Conservation (phyloP, 352 stramenopile genomes). For the Phytophthora pistaciae region DNA sequence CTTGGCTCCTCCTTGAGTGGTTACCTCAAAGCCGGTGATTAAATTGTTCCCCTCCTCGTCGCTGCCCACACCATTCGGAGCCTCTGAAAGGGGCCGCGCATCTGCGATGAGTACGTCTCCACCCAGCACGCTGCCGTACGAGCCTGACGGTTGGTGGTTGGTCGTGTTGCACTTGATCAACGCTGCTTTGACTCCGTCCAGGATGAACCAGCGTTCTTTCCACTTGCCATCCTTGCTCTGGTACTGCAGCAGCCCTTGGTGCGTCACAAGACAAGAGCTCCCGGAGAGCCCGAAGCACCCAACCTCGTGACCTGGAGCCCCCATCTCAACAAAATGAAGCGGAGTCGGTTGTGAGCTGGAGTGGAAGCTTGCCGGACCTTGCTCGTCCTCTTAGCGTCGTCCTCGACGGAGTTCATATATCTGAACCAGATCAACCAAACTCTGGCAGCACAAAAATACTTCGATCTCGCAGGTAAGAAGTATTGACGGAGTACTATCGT, state of each 20-base stretch:
- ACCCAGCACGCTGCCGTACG: constrained; percentile 43
- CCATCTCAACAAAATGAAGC: constrained; percentile 19
- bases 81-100: constrained; percentile 30
- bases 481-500: constrained; percentile 6
- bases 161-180: constrained; percentile 59
- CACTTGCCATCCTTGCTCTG: constrained; percentile 49
- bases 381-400: constrained; percentile 26
- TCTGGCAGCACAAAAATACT: constrained; percentile 26
- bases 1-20: constrained; percentile 37
- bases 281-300: constrained; percentile 35
- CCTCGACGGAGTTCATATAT: constrained; percentile 21
- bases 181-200: constrained; percentile 50
- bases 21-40: constrained; percentile 40
- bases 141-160: constrained; percentile 39
- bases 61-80: constrained; percentile 4
- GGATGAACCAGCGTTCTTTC: constrained; percentile 80
- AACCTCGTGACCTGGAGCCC: constrained; percentile 13
- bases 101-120: constrained; percentile 45
- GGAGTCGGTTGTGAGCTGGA: constrained; percentile 8
- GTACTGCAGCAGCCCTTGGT: constrained; percentile 67
- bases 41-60: background rate
- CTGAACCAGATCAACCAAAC: constrained; percentile 1
- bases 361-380: background rate
- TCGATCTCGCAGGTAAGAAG: constrained; percentile 4
- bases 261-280: constrained; percentile 26